These are phyloP conservation scores for Prunus padus DNA, from an alignment of 306 rosid genomes.

Conservation along the genomic window DNA sequence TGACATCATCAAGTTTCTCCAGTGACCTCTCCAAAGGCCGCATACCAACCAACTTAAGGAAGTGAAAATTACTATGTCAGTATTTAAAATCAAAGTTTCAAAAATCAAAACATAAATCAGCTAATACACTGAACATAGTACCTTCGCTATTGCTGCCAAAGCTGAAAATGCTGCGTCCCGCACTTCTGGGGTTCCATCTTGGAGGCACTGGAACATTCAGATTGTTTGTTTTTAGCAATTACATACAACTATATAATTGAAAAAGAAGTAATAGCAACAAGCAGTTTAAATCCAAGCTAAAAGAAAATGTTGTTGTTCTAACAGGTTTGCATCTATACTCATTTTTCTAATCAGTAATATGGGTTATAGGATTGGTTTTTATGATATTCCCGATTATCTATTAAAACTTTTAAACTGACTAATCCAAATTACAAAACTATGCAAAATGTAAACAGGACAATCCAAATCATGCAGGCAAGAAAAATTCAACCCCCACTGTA, in stretches of 20 bases:
- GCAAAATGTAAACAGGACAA: neutral
- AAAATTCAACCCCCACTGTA: neutral
- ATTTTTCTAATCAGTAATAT: neutral
- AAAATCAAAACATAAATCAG: neutral
- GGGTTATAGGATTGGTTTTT: too few relatives aligned
- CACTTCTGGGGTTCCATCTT: constrained; percentile 96
- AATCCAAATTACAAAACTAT: neutral
- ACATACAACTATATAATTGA: neutral
- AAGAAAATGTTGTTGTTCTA: neutral
- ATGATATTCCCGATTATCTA: neutral
- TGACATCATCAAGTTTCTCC: constrained; percentile 97
- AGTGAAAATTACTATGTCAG: constrained; percentile 24
- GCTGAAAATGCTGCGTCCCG: constrained; percentile 98
- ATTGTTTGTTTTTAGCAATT: constrained; percentile 9
- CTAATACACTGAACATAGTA: constrained; percentile 21
- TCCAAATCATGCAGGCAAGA: neutral
- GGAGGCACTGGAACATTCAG: constrained; percentile 63
- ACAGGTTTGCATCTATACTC: neutral
- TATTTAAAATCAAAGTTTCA: constrained; percentile 9
- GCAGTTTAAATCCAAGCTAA: neutral
- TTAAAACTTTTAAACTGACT: neutral
- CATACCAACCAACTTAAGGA: constrained; percentile 87
- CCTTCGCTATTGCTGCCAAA: constrained; percentile 95
- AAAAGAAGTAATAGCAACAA: neutral
- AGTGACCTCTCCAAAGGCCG: constrained; percentile 88